These are phyloP conservation scores for Chaetomiaceae sp. DNA, from an alignment of 2,329 filamentous ascomycete species.

Conservation along the genomic window DNA sequence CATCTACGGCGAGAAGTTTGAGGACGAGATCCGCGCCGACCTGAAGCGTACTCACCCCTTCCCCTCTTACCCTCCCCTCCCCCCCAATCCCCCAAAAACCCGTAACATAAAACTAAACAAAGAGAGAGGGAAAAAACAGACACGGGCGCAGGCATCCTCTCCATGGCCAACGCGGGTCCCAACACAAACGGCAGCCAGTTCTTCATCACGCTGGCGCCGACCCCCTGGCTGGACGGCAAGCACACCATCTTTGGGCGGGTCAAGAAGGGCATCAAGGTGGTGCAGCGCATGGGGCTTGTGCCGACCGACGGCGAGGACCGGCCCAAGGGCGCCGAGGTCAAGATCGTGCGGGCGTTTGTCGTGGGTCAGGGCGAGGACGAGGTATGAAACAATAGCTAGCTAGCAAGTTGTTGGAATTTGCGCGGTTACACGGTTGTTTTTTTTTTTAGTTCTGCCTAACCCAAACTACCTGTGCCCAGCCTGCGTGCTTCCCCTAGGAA, in stretches of 20 bases:
- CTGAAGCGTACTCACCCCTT: slow-evolving; percentile 54
- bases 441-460: too few relatives aligned
- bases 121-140: slow-evolving; percentile 34
- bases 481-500: too few relatives aligned
- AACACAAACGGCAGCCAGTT: slow-evolving; percentile 95
- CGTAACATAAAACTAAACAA: too few relatives aligned
- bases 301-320: slow-evolving; percentile 77
- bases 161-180: slow-evolving; percentile 92
- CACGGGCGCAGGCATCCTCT: slow-evolving; percentile 87
- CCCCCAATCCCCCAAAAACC: not conserved
- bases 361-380: not conserved
- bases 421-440: too few relatives aligned
- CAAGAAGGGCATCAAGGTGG: slow-evolving; percentile 73
- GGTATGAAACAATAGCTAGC: not conserved
- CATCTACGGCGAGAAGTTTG: slow-evolving; percentile 92
- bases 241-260: slow-evolving; percentile 96
- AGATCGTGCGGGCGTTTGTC: slow-evolving; percentile 68
- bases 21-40: slow-evolving; percentile 72
- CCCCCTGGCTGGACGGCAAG: slow-evolving; percentile 94
- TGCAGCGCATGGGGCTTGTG: slow-evolving; percentile 83
- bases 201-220: slow-evolving; percentile 89
- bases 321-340: slow-evolving; percentile 70
- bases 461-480: too few relatives aligned
- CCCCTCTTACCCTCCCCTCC: not conserved
- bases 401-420: not conserved